Percentiles rank a stretch among this genome's conserved stretches.
Evolutionary conservation across 106 monocot genomes (phyloP).

Genomic region (Hemerocallis citrina): DNA sequence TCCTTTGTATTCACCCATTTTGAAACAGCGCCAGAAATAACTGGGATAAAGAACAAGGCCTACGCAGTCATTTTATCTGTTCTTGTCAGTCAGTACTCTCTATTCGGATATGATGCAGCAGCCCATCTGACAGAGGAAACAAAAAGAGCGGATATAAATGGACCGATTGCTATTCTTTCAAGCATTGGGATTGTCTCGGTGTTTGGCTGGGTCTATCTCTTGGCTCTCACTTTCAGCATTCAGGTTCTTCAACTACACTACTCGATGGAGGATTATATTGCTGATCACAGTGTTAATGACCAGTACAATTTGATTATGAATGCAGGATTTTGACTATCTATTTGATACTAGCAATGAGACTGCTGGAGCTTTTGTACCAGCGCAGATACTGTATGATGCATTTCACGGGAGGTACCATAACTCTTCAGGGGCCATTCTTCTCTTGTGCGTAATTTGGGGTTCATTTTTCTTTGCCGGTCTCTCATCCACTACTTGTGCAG

Average conservation of each 20-base stretch:
- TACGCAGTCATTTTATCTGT: slow-evolving; percentile 60
- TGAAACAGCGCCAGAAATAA: slow-evolving; percentile 43
- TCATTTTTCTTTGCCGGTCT: slow-evolving; percentile 90
- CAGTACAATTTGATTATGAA: not conserved
- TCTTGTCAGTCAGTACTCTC: slow-evolving; percentile 76
- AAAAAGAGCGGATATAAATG: slow-evolving; percentile 75
- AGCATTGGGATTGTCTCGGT: slow-evolving; percentile 78
- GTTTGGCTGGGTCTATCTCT: slow-evolving; percentile 81
- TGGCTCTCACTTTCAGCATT: slow-evolving; percentile 86
- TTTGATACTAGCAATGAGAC: slow-evolving; percentile 67
- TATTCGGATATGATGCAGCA: slow-evolving; percentile 85
- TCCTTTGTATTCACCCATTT: slow-evolving; percentile 78
- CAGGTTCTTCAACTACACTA: slow-evolving; percentile 39
- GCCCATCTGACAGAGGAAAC: slow-evolving; percentile 92
- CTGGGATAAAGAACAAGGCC: slow-evolving; percentile 49
- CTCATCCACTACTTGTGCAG: slow-evolving; percentile 82
- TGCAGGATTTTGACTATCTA: slow-evolving; percentile 61
- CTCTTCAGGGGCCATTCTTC: slow-evolving; percentile 54
- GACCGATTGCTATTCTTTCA: slow-evolving; percentile 77
- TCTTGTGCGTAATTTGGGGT: slow-evolving; percentile 76
- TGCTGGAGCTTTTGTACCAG: slow-evolving; percentile 58
- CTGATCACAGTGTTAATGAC: not conserved
- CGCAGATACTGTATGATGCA: slow-evolving; percentile 74
- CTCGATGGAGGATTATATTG: not conserved
- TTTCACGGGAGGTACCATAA: slow-evolving; percentile 70